phyloP scores from a whole-genome alignment of 306 rosid species.

The Morella rubra region DNA sequence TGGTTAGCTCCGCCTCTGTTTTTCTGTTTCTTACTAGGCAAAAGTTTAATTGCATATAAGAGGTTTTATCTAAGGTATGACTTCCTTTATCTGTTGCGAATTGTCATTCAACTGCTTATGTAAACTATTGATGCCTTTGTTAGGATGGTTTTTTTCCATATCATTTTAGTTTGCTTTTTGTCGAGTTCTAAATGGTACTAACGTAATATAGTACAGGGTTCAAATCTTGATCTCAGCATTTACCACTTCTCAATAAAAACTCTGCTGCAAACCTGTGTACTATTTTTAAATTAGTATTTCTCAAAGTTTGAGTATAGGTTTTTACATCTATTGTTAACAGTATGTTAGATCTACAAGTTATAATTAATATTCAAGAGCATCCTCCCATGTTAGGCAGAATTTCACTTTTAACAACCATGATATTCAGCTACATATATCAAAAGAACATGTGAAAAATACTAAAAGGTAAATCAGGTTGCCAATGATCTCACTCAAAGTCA shows the following conservation, averaged over 20 bases:
- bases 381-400: background rate
- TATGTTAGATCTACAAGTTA: too few species aligned
- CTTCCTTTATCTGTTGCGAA: background rate
- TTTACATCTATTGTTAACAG: too few species aligned
- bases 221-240: too few species aligned
- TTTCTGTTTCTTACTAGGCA: background rate
- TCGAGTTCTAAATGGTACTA: too few species aligned
- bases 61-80: background rate
- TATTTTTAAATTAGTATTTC: too few species aligned
- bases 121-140: background rate
- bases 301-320: too few species aligned
- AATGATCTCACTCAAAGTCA: background rate
- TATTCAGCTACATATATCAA: background rate
- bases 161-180: too few species aligned
- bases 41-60: background rate
- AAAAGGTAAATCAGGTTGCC: background rate
- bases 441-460: background rate
- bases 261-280: too few species aligned
- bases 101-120: background rate
- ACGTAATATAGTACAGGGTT: too few species aligned
- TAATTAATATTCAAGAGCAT: background rate
- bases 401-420: background rate
- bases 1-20: too few species aligned
- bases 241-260: too few species aligned
- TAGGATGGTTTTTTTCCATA: background rate